Percentiles rank a stretch among this genome's conserved stretches.
These are phyloP conservation scores for Chlorella vulgaris DNA, from an alignment of 139 green algal genomes.

Conservation along the genomic window DNA sequence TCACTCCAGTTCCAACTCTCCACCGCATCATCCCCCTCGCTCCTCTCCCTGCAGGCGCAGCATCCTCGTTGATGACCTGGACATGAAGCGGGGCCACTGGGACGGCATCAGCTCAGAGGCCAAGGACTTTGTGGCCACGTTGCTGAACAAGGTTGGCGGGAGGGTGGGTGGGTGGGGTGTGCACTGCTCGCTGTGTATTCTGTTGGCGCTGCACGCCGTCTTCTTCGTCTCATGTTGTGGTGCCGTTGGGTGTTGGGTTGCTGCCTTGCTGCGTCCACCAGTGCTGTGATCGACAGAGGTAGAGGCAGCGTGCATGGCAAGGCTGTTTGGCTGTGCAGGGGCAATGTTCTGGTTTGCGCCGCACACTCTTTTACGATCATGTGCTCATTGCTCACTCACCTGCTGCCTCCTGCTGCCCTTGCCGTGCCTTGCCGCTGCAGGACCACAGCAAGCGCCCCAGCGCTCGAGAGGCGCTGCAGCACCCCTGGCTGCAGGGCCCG, in stretches of 20 bases:
- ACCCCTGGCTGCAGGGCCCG: constrained; percentile 75
- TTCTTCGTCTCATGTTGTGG: no score
- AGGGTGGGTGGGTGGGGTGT: neutral
- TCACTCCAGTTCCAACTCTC: no score
- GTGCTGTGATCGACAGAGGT: no score
- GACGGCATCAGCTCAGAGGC: constrained; percentile 69
- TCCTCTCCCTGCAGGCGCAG: neutral
- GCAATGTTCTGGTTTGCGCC: no score
- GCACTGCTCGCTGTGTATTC: neutral
- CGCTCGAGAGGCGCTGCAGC: constrained; percentile 74
- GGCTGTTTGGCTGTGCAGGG: no score
- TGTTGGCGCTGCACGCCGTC: neutral
- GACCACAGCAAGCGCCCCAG: constrained; percentile 70
- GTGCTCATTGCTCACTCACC: neutral
- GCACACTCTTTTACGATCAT: no score
- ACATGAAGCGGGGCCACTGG: constrained; percentile 56
- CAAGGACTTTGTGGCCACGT: constrained; percentile 78
- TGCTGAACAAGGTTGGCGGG: constrained; percentile 75
- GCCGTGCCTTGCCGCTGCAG: constrained; percentile 53
- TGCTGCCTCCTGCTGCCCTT: neutral
- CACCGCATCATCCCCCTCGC: neutral
- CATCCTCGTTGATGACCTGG: constrained; percentile 38
- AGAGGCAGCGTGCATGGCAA: no score
- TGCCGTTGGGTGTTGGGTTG: no score
- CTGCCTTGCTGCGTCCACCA: neutral